Percentiles rank a stretch among this genome's conserved stretches.
These are phyloP conservation scores for Ceratocystis variospora DNA, from an alignment of 2,329 filamentous ascomycete species.

Conservation along the genomic window DNA sequence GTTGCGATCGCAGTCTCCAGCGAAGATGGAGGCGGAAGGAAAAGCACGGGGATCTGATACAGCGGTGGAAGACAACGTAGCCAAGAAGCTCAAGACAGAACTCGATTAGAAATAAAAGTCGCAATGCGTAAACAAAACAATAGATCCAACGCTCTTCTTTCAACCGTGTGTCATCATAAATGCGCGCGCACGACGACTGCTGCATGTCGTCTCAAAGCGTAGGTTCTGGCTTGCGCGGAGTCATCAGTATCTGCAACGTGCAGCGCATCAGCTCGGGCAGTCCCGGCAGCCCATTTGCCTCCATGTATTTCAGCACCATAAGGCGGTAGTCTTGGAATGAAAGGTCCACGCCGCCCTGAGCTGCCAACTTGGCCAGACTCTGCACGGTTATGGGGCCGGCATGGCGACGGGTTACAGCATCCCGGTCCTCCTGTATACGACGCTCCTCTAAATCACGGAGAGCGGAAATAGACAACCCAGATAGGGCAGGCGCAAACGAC, in stretches of 20 bases:
- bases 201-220: background rate
- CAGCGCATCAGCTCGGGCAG: conserved; percentile 62
- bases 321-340: conserved; percentile 63
- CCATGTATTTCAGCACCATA: conserved; percentile 55
- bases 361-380: conserved; percentile 48
- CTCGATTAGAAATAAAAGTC: background rate
- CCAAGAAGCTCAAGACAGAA: conserved; percentile 14
- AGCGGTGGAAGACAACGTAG: conserved; percentile 6
- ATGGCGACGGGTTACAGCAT: conserved; percentile 32
- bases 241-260: conserved; percentile 63
- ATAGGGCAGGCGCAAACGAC: conserved; percentile 44
- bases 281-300: conserved; percentile 48
- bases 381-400: conserved; percentile 56
- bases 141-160: background rate
- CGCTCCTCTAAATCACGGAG: conserved; percentile 46
- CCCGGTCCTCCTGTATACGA: conserved; percentile 27
- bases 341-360: conserved; percentile 50
- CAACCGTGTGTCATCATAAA: background rate
- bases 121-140: background rate
- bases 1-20: conserved; percentile 1
- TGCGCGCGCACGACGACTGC: background rate
- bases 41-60: background rate
- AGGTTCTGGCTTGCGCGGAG: conserved; percentile 26
- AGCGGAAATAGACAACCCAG: conserved; percentile 40
- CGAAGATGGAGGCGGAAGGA: background rate